phyloP scores from a whole-genome alignment of 2,329 filamentous ascomycete genomes.

The Trichoderma semiorbis region DNA sequence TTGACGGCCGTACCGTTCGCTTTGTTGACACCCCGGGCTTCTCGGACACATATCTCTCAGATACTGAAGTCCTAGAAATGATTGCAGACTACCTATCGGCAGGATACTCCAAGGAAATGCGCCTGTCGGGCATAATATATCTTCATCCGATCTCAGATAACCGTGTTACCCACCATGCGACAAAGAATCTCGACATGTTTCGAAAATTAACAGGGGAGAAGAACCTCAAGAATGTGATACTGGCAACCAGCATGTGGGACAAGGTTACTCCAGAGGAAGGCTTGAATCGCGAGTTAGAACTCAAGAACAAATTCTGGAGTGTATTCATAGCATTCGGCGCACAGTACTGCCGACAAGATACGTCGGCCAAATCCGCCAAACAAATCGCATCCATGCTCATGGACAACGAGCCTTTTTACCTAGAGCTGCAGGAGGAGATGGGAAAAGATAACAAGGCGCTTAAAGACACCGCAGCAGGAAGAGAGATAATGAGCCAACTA shows the following conservation, averaged over 20 bases:
- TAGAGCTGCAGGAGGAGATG: conserved; percentile 16
- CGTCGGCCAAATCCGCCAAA: neutral
- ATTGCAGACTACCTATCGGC: conserved; percentile 34
- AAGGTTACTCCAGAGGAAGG: neutral
- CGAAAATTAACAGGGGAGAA: conserved; percentile 36
- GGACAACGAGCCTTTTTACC: conserved; percentile 5
- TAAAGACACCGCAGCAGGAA: conserved; percentile 15
- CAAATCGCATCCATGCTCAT: neutral
- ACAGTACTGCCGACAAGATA: neutral
- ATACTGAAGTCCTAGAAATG: conserved; percentile 38
- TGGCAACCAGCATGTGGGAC: conserved; percentile 38
- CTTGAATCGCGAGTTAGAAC: conserved; percentile 12
- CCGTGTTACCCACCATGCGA: conserved; percentile 33
- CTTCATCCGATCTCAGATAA: conserved; percentile 37
- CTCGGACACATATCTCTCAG: conserved; percentile 38
- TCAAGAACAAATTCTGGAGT: conserved; percentile 15
- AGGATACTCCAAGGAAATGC: conserved; percentile 25
- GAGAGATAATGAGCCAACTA: conserved; percentile 12
- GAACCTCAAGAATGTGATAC: conserved; percentile 32
- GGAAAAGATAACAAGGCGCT: conserved; percentile 16
- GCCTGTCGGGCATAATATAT: conserved; percentile 38
- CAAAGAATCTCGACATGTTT: conserved; percentile 39
- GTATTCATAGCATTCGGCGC: conserved; percentile 2
- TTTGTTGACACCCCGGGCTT: conserved; percentile 45
- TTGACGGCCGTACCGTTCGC: neutral